These are phyloP conservation scores for Candida coquimbonensis DNA, from an alignment of 805 yeast species.

Conservation along the genomic window DNA sequence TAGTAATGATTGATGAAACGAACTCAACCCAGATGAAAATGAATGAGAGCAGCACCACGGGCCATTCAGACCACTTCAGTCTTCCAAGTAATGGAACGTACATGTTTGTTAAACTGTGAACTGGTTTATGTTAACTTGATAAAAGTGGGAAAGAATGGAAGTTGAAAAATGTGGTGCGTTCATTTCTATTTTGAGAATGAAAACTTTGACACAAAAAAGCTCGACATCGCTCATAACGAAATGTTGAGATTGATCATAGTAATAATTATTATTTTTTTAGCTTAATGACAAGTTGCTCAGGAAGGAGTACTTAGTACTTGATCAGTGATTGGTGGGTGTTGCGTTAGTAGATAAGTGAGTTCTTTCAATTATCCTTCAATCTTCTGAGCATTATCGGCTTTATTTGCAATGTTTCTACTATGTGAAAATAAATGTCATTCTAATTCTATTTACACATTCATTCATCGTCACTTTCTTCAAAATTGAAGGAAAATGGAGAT, in stretches of 20 bases:
- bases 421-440: background rate
- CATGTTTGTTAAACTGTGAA: constrained; percentile 2
- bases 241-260: too few relatives aligned
- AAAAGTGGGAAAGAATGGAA: background rate
- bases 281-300: too few relatives aligned
- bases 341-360: too few relatives aligned
- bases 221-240: too few relatives aligned
- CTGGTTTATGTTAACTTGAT: background rate
- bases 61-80: constrained; percentile 42
- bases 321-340: too few relatives aligned
- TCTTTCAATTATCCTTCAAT: too few relatives aligned
- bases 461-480: constrained; percentile 19
- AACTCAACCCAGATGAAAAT: constrained; percentile 44
- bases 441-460: background rate
- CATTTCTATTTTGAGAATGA: too few relatives aligned
- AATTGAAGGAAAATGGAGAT: constrained; percentile 18
- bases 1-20: constrained; percentile 36
- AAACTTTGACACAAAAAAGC: background rate
- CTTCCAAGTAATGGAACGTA: constrained; percentile 38
- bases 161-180: too few relatives aligned
- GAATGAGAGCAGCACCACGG: constrained; percentile 37
- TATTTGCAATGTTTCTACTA: too few relatives aligned
- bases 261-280: too few relatives aligned
- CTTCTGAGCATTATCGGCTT: too few relatives aligned
- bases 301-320: too few relatives aligned